Conservation (phyloP, 75 land plant species). For the Pinus tabuliformis region DNA sequence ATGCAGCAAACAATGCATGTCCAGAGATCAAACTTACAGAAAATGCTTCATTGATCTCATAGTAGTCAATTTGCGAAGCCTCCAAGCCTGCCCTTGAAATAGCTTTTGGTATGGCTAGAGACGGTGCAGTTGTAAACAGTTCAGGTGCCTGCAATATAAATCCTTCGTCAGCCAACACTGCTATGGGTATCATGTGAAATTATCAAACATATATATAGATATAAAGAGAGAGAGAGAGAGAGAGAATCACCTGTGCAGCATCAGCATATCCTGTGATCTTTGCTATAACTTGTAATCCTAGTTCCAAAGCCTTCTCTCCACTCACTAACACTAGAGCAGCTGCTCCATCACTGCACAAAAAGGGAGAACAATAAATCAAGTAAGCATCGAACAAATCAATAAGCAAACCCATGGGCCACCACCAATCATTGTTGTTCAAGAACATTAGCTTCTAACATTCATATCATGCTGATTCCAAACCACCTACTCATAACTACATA, state of each 20-base stretch:
- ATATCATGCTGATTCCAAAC: neutral
- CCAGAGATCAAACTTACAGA: constrained; percentile 33
- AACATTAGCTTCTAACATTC: neutral
- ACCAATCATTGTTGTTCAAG: neutral
- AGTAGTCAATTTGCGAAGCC: constrained; percentile 79
- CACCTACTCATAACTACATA: neutral
- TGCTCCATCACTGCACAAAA: constrained; percentile 85
- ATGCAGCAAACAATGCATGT: constrained; percentile 2
- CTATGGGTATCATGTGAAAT: neutral
- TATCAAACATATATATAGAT: neutral
- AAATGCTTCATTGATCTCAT: constrained; percentile 94
- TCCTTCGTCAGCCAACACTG: neutral
- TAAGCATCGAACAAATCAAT: neutral
- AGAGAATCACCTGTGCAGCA: constrained; percentile 79
- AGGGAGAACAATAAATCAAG: neutral
- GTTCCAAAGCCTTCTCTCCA: constrained; percentile 73
- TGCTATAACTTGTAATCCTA: constrained; percentile 81
- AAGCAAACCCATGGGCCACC: too few relatives aligned
- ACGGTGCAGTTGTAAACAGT: constrained; percentile 86
- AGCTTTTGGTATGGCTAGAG: constrained; percentile 95
- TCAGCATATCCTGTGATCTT: constrained; percentile 82
- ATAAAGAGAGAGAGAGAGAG: neutral
- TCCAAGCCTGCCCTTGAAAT: constrained; percentile 84
- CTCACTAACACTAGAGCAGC: constrained; percentile 94
- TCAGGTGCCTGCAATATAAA: constrained; percentile 71